Evolutionary conservation across 768 basidiomycete genomes (phyloP), one percentile per base, ranked within the genome.

Genomic region (Mycena leptocephala): DNA sequence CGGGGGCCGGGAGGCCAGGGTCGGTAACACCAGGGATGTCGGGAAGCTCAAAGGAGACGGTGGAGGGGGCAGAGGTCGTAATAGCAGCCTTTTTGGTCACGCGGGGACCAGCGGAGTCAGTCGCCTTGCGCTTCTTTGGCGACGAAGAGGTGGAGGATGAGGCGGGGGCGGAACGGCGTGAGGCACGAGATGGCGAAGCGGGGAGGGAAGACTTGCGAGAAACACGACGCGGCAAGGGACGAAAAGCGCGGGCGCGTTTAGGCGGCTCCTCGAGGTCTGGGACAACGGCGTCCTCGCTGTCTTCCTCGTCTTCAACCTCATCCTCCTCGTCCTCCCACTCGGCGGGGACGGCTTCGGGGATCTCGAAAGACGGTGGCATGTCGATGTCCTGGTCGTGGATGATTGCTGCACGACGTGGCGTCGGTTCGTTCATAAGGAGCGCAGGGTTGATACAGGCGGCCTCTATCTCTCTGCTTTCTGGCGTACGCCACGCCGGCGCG

Each of bases 121-220:
- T 24, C 1, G 65, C 65, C 63, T 65, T 73, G 64, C 64, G 64
- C 58, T 67, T 74, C 46, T 13, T 69, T 9, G 56, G 18, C 11
- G 73, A 43, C 10, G 59, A 1, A 24, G 37, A 35, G 35, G 46
- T 6, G 1, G 39, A 24, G 43, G 55, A 30, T 7, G 30, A 6
- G 22, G 64, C 35, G 16, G 33, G 30, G n/a, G 62, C 4, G 32
- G 71, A 26, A 46, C 24, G 33, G 20, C 33, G 63, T 1, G 70
- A 24, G 13, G n/a, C 5, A 33, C 22, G 33, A 20, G 33, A 1
- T n/a, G 3, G 3, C 24, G 28, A 14, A 13, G 30, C 6, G 33
- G 33, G 24, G 14, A 13, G 22, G 22, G 58, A 10, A 24, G 39
- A 10, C 39, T 56, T 39, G 33, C n/a, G 10, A 1, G 24, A 24